Evolutionary conservation across 1,284 basidiomycete genomes (phyloP), one percentile per base, ranked within the genome.

Genomic region (Heterobasidion parviporum): DNA sequence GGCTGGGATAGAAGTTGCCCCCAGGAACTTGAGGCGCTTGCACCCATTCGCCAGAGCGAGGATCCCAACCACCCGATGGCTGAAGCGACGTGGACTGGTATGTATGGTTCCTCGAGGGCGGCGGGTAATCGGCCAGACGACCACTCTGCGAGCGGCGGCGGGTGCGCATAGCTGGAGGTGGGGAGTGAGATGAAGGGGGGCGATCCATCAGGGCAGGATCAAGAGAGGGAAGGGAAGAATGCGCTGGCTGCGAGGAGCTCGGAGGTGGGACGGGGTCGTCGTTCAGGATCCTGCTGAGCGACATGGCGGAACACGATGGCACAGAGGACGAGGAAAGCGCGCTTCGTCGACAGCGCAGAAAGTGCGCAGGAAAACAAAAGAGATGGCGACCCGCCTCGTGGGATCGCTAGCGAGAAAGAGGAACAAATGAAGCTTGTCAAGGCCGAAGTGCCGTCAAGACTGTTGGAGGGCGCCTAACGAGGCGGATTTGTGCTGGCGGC

Each of bases 1-100:
- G 68, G 16, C 66, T 64, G 8, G 67, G 59, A 60, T 74, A 74
- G 58, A 74, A 71, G 53, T 68, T 70, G 56, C 69, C 70, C 55
- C 70, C 71, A 50, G 67, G 67, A 18, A 67, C 69, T 12, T 70
- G 63, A 8, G 75, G 71, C 55, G 71, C 65, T 47, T 74, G 72
- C 15, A 66, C 65, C 59, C 72, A 74, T 58, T 77, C 61, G 33
- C 68, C 68, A 33, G 69, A 62, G 34, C 58, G 52, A 33, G 43
- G 34, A n/a, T 61, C 57, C 56, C 60, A 61, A 18, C 45, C 36
- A 47, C 48, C 16, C 6, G 38, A 16, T 41, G 54, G 52, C 32
- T 61, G 57, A 32, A 54, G 51, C 10, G 33, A 14, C 26, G 52
- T 45, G 16, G 54, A 47, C 38, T 55, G 55, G 32, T 45, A 54